Conservation (phyloP, 2,329 filamentous ascomycete species). For the Fonsecaea nubica region DNA sequence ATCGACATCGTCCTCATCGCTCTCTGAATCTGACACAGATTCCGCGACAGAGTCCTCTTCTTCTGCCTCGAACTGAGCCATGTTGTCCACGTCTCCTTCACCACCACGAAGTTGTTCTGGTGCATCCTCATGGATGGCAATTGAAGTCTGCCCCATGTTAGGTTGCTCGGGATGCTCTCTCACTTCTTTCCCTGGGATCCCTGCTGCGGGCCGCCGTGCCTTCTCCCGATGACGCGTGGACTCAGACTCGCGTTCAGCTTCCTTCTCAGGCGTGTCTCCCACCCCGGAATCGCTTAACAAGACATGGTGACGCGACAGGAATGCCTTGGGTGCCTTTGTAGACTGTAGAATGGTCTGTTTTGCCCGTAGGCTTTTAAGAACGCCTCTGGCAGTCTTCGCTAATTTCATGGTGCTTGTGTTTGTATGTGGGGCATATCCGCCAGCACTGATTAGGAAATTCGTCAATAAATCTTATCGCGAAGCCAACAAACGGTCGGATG, state of each 20-base stretch:
- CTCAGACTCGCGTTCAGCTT: slow-evolving; percentile 6
- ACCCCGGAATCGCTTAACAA: slow-evolving; percentile 19
- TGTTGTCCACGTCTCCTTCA: slow-evolving; percentile 12
- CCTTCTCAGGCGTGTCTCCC: slow-evolving; percentile 4
- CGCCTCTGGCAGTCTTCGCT: slow-evolving; percentile 25
- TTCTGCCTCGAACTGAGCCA: slow-evolving; percentile 38
- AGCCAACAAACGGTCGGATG: slow-evolving; percentile 3
- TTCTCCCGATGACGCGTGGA: slow-evolving; percentile 23
- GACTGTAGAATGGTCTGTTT: slow-evolving; percentile 25
- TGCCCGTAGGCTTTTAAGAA: slow-evolving; percentile 30
- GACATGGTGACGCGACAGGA: slow-evolving; percentile 20
- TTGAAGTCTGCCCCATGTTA: slow-evolving; percentile 36
- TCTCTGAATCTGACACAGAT: slow-evolving; percentile 41
- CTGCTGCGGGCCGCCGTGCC: slow-evolving; percentile 28
- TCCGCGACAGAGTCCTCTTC: slow-evolving; percentile 43
- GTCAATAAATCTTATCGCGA: slow-evolving; percentile 26
- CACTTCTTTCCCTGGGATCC: slow-evolving; percentile 1
- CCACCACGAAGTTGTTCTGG: slow-evolving; percentile 17
- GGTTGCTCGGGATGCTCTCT: slow-evolving; percentile 24
- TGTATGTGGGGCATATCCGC: slow-evolving; percentile 19
- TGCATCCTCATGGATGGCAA: slow-evolving; percentile 39
- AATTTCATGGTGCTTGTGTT: slow-evolving; percentile 35
- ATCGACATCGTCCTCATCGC: slow-evolving; percentile 51
- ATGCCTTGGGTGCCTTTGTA: slow-evolving; percentile 19
- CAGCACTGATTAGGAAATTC: slow-evolving; percentile 24